These are phyloP conservation scores for Phytophthora vignae DNA, from an alignment of 352 stramenopile genomes.

Conservation along the genomic window DNA sequence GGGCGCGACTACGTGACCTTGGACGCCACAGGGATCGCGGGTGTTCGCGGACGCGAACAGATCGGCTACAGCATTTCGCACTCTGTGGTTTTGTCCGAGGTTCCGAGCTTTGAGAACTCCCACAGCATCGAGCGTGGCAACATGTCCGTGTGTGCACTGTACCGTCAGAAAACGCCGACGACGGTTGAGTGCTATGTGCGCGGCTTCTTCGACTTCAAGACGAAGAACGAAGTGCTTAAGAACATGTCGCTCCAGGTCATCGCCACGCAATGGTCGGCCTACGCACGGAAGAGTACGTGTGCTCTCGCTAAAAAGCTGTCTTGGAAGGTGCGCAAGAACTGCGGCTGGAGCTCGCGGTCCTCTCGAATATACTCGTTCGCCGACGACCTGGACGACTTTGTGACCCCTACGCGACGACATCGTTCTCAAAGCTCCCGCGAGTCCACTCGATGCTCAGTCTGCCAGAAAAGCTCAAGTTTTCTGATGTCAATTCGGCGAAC, in stretches of 20 bases:
- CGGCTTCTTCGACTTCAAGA: slow-evolving; percentile 48
- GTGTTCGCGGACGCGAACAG: slow-evolving; percentile 30
- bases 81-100: slow-evolving; percentile 47
- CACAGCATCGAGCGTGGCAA: slow-evolving; percentile 53
- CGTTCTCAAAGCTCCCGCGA: slow-evolving; percentile 6
- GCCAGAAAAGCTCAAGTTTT: slow-evolving; percentile 35
- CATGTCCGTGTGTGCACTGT: slow-evolving; percentile 55
- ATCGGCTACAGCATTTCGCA: slow-evolving; percentile 56
- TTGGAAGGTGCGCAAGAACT: slow-evolving; percentile 42
- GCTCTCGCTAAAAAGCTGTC: slow-evolving; percentile 49
- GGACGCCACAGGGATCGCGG: slow-evolving; percentile 46
- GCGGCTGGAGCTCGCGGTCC: slow-evolving; percentile 36
- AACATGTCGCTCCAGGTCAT: slow-evolving; percentile 45
- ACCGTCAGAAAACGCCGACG: slow-evolving; percentile 35
- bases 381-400: slow-evolving; percentile 39
- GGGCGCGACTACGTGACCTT: slow-evolving; percentile 45
- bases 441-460: slow-evolving; percentile 29
- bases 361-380: slow-evolving; percentile 44
- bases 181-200: slow-evolving; percentile 61
- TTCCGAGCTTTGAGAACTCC: slow-evolving; percentile 37
- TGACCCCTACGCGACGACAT: slow-evolving; percentile 17
- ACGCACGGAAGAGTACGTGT: slow-evolving; percentile 41
- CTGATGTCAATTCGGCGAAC: slow-evolving; percentile 33
- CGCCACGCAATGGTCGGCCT: slow-evolving; percentile 42
- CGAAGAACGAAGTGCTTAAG: slow-evolving; percentile 38